Base-by-base conservation (phyloP, 768 basidiomycete species). In the Tephrocybe sp. region DNA sequence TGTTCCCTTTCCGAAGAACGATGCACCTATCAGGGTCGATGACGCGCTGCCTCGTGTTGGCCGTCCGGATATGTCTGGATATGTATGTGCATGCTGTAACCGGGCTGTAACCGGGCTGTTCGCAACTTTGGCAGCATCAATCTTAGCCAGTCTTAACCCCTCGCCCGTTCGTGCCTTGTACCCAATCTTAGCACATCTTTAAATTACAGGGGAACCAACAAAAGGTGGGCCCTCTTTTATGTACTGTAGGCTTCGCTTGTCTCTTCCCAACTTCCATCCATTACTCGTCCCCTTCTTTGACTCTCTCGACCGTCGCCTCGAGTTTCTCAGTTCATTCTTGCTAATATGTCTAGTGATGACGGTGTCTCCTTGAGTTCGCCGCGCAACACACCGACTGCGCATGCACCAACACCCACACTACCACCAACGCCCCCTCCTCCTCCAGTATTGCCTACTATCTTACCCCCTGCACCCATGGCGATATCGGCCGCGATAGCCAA, bases 401-500 rank as follows among this genome's bases (percentile, higher is more conserved):
- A 29, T 11, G 27, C 27, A 29, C 27, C 27, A 29, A 5, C 27
- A 11, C 27, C 27, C 27, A 5, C 27, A 11, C 27, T 29, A 29
- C 27, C n/a, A n/a, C n/a, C n/a, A n/a, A n/a, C n/a, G n/a, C 16
- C 44, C 36, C 22, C 21, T 27, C 25, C 24, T 23, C 2, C 10
- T 11, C 13, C 39, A 9, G 12, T 23, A 22, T 6, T 45, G 2
- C 49, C 50, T 18, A 45, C 44, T 15, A 34, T 40, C 7, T 5
- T 47, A n/a, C 44, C 57, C 6, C 48, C 19, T 24, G 16, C 52
- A 8, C 51, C 51, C 27, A 25, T 49, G 30, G 42, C 50, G 15
- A 52, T 47, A 3, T 62, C 66, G 8, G 60, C 65, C 31, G 67
- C 67, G 12, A 69, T 71, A 52, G 68, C 70, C 45, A 70, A 66